phyloP scores from a whole-genome alignment of 1,284 basidiomycete species.

The Apiotrichum laibachii region DNA sequence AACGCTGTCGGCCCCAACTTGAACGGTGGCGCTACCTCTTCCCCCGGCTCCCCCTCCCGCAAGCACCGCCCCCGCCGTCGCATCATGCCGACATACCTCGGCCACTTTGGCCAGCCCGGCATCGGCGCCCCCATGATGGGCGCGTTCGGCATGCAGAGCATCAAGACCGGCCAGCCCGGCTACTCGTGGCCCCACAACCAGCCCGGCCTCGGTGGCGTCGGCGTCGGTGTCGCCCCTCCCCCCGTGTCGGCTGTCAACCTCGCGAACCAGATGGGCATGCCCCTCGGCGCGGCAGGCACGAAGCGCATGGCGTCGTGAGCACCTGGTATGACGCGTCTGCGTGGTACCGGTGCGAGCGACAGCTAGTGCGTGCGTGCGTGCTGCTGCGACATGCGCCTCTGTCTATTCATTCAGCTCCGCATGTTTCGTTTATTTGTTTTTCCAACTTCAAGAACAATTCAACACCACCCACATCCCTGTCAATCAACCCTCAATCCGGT shows the following conservation, averaged over 20 bases:
- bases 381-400: too few species aligned
- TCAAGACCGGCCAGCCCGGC: conserved; percentile 12
- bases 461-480: too few species aligned
- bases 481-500: too few species aligned
- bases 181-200: conserved; percentile 17
- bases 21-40: conserved; percentile 24
- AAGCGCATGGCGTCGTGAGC: conserved; percentile 2
- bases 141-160: conserved; percentile 31
- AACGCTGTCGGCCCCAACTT: conserved; percentile 37
- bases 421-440: too few species aligned
- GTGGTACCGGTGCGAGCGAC: too few species aligned
- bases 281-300: neutral
- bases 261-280: conserved; percentile 13
- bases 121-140: conserved; percentile 43
- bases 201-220: conserved; percentile 22
- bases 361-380: too few species aligned
- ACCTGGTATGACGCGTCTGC: too few species aligned
- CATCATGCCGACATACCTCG: conserved; percentile 49
- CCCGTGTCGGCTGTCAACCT: conserved; percentile 12
- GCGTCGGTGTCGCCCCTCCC: conserved; percentile 33
- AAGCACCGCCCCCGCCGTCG: conserved; percentile 43
- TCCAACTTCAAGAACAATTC: too few species aligned
- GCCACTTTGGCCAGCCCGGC: conserved; percentile 44
- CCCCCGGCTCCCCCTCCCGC: conserved; percentile 15
- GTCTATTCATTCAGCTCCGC: too few species aligned